Base-by-base conservation (phyloP, 352 stramenopile species). In the Pythium periplocum region DNA sequence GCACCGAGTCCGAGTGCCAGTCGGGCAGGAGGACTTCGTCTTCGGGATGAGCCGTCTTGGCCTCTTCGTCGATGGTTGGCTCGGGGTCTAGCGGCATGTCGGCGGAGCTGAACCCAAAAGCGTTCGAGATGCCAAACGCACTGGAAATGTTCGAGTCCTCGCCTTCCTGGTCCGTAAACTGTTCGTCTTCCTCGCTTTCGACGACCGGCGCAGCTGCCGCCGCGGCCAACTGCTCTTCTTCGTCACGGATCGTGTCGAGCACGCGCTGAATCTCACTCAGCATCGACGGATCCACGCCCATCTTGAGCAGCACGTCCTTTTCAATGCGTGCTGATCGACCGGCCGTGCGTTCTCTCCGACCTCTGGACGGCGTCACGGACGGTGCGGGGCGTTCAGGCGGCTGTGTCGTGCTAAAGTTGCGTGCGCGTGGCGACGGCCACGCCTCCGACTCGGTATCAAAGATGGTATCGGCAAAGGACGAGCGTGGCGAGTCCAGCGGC, bases 241-340 rank as follows among this genome's bases (percentile, higher is more conserved):
- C 71, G 1, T 75, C 71, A 11, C 64, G 66, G 7, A 85, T 64
- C 9, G 61, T 59, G 42, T 90, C 76, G 32, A 90, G 59, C 26
- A 87, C 68, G 45, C 74, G 72, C 51, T 90, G 78, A 39, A 90
- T 79, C 48, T 90, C 78, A 31, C 64, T 70, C n/a, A 90, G 68
- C 78, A 90, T 83, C 33, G 72, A 73, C 40, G 76, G 71, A 38
- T 82, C 73, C 31, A 90, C 76, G 10, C 76, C 78, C 74, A 90
- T 84, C 46, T 78, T 81, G 4, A 87, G 61, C 53, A 90, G 57
- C 45, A 90, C 78, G 50, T 86, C 74, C 52, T 85, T 87, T 55
- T 90, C 78, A 32, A 90, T 90, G 11, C 77, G 75, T 7, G 74
- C 78, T 8, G 78, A 90, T 8, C 77, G 75, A 6, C 66, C 7